These are phyloP conservation scores for Hypoxylon subgilvum DNA, from an alignment of 495 filamentous ascomycete species.

Conservation along the genomic window DNA sequence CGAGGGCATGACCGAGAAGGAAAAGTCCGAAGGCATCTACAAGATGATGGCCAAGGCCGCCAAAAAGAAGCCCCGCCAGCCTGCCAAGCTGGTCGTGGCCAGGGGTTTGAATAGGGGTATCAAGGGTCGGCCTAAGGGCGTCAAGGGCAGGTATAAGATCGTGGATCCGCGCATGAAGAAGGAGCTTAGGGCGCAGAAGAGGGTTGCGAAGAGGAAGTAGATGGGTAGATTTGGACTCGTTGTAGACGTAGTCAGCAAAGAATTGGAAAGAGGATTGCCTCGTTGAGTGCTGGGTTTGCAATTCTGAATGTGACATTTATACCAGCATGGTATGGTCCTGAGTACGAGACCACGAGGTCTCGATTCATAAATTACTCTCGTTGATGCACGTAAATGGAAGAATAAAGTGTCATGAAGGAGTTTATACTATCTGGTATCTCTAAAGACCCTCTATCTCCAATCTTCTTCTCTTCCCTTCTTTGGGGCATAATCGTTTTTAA, in stretches of 20 bases:
- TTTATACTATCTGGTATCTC: constrained; percentile 24
- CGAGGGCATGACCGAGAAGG: constrained; percentile 89
- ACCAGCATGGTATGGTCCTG: background rate
- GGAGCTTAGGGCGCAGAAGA: constrained; percentile 91
- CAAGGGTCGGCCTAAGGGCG: constrained; percentile 64
- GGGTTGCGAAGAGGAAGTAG: constrained; percentile 58
- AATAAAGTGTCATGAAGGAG: background rate
- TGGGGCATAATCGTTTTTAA: too few species aligned
- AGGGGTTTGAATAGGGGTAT: constrained; percentile 83
- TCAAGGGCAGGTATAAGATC: constrained; percentile 99
- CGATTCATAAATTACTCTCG: too few species aligned
- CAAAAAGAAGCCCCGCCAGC: constrained; percentile 83
- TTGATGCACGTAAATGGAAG: too few species aligned
- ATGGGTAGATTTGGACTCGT: too few species aligned
- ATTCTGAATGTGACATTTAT: too few species aligned
- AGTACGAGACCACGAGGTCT: background rate
- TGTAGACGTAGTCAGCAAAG: too few species aligned
- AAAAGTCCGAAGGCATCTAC: constrained; percentile 85
- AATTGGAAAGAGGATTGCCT: background rate
- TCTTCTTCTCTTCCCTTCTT: background rate
- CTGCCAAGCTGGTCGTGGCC: constrained; percentile 90
- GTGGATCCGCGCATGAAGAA: constrained; percentile 98
- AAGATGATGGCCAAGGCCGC: constrained; percentile 80
- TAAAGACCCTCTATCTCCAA: background rate
- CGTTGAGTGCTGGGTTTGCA: too few species aligned